Evolutionary conservation across 1,284 basidiomycete genomes (phyloP), one percentile per base, ranked within the genome.

Genomic region (Cryptococcus neoformans): DNA sequence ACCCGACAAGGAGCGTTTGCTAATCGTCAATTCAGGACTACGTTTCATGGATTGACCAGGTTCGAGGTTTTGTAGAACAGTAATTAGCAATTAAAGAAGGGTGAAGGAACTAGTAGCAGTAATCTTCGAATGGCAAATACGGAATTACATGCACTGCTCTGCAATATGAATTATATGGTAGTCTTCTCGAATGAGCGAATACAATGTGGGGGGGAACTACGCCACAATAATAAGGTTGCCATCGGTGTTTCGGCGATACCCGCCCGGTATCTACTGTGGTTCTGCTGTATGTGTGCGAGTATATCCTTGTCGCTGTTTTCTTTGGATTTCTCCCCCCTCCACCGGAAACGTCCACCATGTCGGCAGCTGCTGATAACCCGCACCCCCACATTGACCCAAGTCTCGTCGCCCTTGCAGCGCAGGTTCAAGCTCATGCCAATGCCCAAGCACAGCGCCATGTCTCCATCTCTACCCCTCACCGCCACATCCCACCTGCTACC

Each of bases 21-120:
- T 51, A 36, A 38, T 44, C 21, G 28, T 12, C 5, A 35, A 2
- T 8, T 40, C 57, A 92, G 89, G 94, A 97, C 81, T 98, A 98
- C 78, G 85, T 93, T 70, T 81, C 81, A 64, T 98, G 94, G 94
- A 81, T 98, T 68, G 80, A 83, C 64, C 86, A 86, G 67, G 86
- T 96, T 78, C 89, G 90, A 83, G 74, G 74, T 14, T 98, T 97
- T 72, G 79, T 98, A 66, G 89, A 95, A 49, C 54, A 56, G 44
- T 46, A 42, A 21, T 45, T 28, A 28, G 28, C 28, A 4, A 4
- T 28, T 28, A 28, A 28, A 4, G 4, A 28, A 3, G 28, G 28
- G 4, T 28, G 28, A 28, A 28, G 28, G 28, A 28, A 4, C 28
- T 3, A 4, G 28, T 28, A 28, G 28, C 28, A 28, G 28, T 28